phyloP scores from a whole-genome alignment of 371 early-diverging fungal species.

The Apophysomyces sp. region DNA sequence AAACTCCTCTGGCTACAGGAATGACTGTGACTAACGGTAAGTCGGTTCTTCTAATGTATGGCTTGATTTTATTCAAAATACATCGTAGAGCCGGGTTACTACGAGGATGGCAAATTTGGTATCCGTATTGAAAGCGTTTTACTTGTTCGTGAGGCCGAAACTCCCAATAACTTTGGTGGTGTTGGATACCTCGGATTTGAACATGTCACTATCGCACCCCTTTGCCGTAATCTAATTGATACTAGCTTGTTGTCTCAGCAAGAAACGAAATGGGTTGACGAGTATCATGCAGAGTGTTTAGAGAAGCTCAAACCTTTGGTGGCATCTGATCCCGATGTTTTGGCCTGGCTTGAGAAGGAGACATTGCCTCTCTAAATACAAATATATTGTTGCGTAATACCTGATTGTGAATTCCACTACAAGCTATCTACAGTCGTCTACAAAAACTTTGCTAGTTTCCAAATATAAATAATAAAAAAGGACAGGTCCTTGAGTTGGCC shows the following conservation, averaged over 20 bases:
- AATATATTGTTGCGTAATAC: background rate
- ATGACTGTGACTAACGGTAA: slow-evolving; percentile 90
- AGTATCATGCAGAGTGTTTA: slow-evolving; percentile 76
- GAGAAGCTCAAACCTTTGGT: slow-evolving; percentile 78
- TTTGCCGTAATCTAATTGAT: slow-evolving; percentile 78
- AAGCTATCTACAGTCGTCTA: no score
- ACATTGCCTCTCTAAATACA: slow-evolving; percentile 49
- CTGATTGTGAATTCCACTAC: no score
- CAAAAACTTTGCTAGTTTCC: no score
- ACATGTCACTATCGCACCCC: slow-evolving; percentile 88
- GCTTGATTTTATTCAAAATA: no score
- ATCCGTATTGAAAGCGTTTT: slow-evolving; percentile 98
- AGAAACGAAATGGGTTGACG: slow-evolving; percentile 86
- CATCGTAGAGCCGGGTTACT: slow-evolving; percentile 96
- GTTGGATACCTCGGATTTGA: slow-evolving; percentile 84
- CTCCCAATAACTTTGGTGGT: slow-evolving; percentile 78
- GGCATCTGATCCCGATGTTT: slow-evolving; percentile 57
- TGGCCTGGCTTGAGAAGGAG: slow-evolving; percentile 80
- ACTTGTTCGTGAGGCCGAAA: slow-evolving; percentile 61
- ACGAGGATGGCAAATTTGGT: slow-evolving; percentile 96
- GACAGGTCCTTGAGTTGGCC: no score
- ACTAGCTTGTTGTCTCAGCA: slow-evolving; percentile 57
- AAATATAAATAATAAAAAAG: no score
- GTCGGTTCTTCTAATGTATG: background rate
- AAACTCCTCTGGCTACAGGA: slow-evolving; percentile 72